Evolutionary conservation across 2,329 filamentous ascomycete species (phyloP), one percentile per base, ranked within the genome.

Genomic region (Cryoendolithus antarcticus): DNA sequence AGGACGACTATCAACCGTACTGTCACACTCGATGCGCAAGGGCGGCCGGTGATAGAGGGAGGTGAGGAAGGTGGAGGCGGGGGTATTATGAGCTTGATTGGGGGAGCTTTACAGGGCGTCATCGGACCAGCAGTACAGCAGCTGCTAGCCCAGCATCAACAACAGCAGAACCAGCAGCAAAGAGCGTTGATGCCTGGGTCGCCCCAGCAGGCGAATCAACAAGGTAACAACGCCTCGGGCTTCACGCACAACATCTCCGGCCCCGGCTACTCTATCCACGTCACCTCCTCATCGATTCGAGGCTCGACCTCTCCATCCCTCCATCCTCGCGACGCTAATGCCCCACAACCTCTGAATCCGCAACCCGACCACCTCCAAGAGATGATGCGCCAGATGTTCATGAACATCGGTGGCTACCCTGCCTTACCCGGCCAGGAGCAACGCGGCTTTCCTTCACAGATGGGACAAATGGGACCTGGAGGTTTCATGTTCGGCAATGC

Each of bases 321-420:
- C 33, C 58, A 57, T 37, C 72, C 73, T 28, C 66, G 71, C 45
- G 64, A 75, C 51, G 62, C 67, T 15, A 64, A 72, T 49, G 58
- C 59, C 24, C 62, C 71, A 30, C 71, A 71, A 45, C 61, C 65
- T n/a, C 43, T 50, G 32, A 49, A 56, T 34, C 62, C 58, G 39
- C 54, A 56, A 34, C 53, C 54, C 4, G 48, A 54, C 11, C 38
- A 48, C 24, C 47, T 58, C 24, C 47, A 54, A 10, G 40, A 50
- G 3, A 51, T 58, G 43, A 51, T 58, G 47, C 37, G 42, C 13
- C 52, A 56, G 34, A 57, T 58, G 52, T 44, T 58, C 30, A 45
- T 44, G 35, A 58, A 56, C 36, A 55, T 58, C 28, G 52, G 53
- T 27, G 50, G 43, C 13, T 37, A 37, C 27, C 39, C 39, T 19